Conservation (phyloP, 208 protist species). For the Kentomonas sorsogonicus region DNA sequence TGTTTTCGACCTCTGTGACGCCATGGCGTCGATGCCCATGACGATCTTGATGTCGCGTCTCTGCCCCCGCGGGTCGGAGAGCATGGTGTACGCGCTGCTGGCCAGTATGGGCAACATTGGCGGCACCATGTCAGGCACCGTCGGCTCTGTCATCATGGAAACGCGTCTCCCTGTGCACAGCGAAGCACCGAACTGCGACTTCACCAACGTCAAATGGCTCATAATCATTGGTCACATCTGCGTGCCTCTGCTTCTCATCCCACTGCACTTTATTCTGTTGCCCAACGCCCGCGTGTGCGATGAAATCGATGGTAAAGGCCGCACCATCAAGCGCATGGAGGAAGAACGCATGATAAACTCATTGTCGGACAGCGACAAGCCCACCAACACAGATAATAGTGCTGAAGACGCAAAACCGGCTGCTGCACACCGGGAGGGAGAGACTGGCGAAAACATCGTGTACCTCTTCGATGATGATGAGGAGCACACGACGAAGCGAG, state of each 20-base stretch:
- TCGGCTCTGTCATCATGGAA: constrained; percentile 50
- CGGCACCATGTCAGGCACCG: constrained; percentile 26
- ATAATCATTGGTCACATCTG: constrained; percentile 58
- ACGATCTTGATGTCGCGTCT: constrained; percentile 50
- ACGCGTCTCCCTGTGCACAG: constrained; percentile 35
- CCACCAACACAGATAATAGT: not conserved
- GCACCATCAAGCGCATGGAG: constrained; percentile 5
- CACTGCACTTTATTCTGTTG: constrained; percentile 55
- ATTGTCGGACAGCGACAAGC: not conserved
- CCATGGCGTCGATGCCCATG: constrained; percentile 42
- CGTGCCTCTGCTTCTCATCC: constrained; percentile 49
- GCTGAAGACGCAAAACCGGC: not conserved
- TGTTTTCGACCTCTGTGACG: constrained; percentile 26
- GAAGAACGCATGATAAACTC: no score
- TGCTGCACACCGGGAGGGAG: not conserved
- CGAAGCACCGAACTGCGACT: constrained; percentile 42
- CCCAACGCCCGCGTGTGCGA: constrained; percentile 48
- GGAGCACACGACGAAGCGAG: no score
- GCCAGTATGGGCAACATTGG: constrained; percentile 66
- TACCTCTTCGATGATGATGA: no score
- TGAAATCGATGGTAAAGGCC: constrained; percentile 15
- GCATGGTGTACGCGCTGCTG: constrained; percentile 64
- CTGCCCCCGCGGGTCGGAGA: constrained; percentile 58
- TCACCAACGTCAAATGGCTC: constrained; percentile 49
- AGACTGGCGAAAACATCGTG: no score